Percentiles rank a stretch among this genome's conserved stretches.
Conservation (phyloP, 768 basidiomycete genomes). For the Phaeotremella skinneri region DNA sequence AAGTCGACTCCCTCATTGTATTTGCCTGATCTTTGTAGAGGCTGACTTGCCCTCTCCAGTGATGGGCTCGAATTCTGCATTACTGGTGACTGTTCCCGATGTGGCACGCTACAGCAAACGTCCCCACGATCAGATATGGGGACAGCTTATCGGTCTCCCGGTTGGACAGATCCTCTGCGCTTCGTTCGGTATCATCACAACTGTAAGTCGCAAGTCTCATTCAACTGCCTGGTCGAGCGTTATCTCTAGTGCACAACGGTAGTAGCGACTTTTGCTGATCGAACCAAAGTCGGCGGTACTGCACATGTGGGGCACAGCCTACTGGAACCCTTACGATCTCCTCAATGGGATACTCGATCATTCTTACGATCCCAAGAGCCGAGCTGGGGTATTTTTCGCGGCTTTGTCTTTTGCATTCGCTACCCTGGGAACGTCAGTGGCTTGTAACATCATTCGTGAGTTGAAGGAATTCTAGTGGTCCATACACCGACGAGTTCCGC, state of each 20-base stretch:
- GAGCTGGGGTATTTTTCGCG: conserved; percentile 27
- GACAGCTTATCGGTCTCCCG: conserved; percentile 18
- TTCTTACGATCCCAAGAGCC: conserved; percentile 16
- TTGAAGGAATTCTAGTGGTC: neutral
- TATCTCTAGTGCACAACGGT: no score
- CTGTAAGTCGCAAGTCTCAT: conserved; percentile 12
- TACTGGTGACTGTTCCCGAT: conserved; percentile 23
- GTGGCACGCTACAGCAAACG: conserved; percentile 18
- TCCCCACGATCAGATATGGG: conserved; percentile 13
- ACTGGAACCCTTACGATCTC: conserved; percentile 33
- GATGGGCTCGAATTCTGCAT: conserved; percentile 26
- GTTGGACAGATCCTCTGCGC: conserved; percentile 20
- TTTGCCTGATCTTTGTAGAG: neutral
- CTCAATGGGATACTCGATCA: conserved; percentile 30
- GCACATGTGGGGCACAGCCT: conserved; percentile 29
- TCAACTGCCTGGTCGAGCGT: no score
- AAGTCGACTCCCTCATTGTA: neutral
- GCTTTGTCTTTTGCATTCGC: conserved; percentile 22
- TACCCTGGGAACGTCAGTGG: conserved; percentile 24
- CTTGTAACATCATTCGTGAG: conserved; percentile 31
- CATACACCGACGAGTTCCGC: no score
- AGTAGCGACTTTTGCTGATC: no score
- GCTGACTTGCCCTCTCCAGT: conserved; percentile 10
- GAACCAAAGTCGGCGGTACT: conserved; percentile 24
- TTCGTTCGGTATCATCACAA: conserved; percentile 30